A percentile compares a stretch with the other conserved stretches of the same genome.
These are phyloP conservation scores for Tricladium varicosporioides DNA, from an alignment of 2,329 filamentous ascomycete species.

Conservation along the genomic window DNA sequence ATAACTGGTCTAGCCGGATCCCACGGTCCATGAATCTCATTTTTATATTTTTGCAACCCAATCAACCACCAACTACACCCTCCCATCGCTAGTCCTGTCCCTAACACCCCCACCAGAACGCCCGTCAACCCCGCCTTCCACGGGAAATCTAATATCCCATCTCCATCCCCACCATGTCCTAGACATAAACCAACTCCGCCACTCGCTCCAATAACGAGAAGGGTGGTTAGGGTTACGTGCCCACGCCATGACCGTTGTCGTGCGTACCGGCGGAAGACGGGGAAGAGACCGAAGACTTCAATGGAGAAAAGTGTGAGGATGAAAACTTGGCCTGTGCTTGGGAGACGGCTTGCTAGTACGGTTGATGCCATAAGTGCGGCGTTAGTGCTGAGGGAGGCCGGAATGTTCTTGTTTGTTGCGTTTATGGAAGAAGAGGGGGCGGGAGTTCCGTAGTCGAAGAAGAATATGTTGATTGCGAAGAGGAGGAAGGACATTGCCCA, in stretches of 20 bases:
- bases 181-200: slow-evolving; percentile 70
- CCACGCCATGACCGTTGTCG: slow-evolving; percentile 78
- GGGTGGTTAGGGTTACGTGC: slow-evolving; percentile 72
- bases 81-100: slow-evolving; percentile 79
- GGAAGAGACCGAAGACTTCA: slow-evolving; percentile 94
- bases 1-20: slow-evolving; percentile 90
- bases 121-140: slow-evolving; percentile 51
- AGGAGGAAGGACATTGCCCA: slow-evolving; percentile 97
- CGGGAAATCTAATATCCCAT: slow-evolving; percentile 47
- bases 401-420: slow-evolving; percentile 35
- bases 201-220: slow-evolving; percentile 76
- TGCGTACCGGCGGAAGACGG: slow-evolving; percentile 91
- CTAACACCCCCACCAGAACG: slow-evolving; percentile 70
- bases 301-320: slow-evolving; percentile 94
- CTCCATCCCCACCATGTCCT: slow-evolving; percentile 48
- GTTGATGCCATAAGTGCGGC: slow-evolving; percentile 95
- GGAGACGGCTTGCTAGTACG: slow-evolving; percentile 84
- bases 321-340: slow-evolving; percentile 91
- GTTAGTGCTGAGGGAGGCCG: slow-evolving; percentile 79
- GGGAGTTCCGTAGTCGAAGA: slow-evolving; percentile 82
- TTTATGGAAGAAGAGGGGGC: slow-evolving; percentile 55
- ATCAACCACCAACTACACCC: slow-evolving; percentile 98
- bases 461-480: slow-evolving; percentile 93
- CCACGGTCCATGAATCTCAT: slow-evolving; percentile 97
- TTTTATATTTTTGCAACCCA: slow-evolving; percentile 96